Evolutionary conservation across 2,329 filamentous ascomycete genomes (phyloP).

Genomic region (Venturia oleaginea): DNA sequence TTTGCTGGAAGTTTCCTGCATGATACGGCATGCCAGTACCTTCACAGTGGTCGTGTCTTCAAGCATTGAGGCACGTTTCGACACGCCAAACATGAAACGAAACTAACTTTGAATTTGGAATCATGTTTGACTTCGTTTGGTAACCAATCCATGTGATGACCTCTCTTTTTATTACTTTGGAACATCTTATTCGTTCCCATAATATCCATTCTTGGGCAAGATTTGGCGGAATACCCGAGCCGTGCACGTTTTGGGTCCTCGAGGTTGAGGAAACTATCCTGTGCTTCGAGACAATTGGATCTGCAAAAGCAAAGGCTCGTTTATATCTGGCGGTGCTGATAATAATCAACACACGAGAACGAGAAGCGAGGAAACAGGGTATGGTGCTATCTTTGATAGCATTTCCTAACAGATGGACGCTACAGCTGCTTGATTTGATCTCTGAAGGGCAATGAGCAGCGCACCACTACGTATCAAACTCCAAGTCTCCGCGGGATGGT

Average conservation of each 20-base stretch:
- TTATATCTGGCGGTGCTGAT: neutral
- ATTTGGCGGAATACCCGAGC: neutral
- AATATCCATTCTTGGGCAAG: neutral
- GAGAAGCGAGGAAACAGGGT: neutral
- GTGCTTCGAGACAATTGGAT: neutral
- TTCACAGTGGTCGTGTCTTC: neutral
- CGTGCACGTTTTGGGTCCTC: neutral
- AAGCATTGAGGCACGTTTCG: neutral
- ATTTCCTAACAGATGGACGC: neutral
- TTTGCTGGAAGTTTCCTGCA: neutral
- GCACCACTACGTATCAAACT: neutral
- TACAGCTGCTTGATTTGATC: neutral
- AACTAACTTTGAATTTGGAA: neutral
- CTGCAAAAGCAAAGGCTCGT: neutral
- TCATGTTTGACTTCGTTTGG: neutral
- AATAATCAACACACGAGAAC: neutral
- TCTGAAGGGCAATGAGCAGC: neutral
- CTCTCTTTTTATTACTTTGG: neutral
- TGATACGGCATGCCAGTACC: neutral
- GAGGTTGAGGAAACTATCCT: neutral
- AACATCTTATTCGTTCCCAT: neutral
- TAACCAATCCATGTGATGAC: neutral
- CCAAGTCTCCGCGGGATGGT: neutral
- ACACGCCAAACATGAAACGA: neutral
- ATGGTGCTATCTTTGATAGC: neutral